Base-by-base conservation (phyloP, 2,329 filamentous ascomycete genomes). In the Aureobasidium sp. region DNA sequence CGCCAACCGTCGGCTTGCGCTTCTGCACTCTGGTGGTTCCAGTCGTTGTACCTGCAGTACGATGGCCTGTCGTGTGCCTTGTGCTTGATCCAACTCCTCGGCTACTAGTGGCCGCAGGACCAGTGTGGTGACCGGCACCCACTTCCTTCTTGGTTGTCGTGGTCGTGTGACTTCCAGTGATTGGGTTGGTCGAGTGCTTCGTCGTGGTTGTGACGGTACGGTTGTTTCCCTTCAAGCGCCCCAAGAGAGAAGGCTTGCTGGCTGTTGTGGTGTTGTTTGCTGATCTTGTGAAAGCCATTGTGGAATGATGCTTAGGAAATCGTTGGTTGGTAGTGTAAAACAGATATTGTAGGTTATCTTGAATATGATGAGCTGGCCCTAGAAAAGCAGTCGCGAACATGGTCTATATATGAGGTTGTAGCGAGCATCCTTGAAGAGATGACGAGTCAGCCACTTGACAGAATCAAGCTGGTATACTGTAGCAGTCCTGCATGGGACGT, bases 1-100 rank as follows among this genome's bases (percentile, higher is more conserved):
- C 89, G 51, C 87, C 87, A 66, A 92, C 78, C 42, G 81, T 84
- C 3, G 84, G 81, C 69, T 86, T 84, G 70, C 88, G 84, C 72
- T 84, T 83, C 2, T 76, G 77, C 56, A 80, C 69, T 17, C 75
- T 73, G 22, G 60, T 36, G 17, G 62, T 61, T 67, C 58, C 66
- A 64, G 37, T 65, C 66, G 57, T 67, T 52, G 39, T 69, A 67
- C 9, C 68, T 64, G 20, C 66, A 65, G 49, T 69, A 68, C 68
- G 70, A n/a, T 67, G 51, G 34, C 34, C 25, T 14, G 60, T 55
- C n/a, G 62, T 53, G 27, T 48, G 42, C 14, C 44, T 62, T n/a
- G 66, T 67, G 44, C 57, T 49, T 31, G 58, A 58, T 42, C 56
- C 45, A 5, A 42, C 34, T 15, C 68, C 70, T 25, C 67, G 72